Percentiles rank a stretch among this genome's conserved stretches.
These are phyloP conservation scores for Zopfochytrium polystomum DNA, from an alignment of 371 early-diverging fungal genomes.

Conservation along the genomic window DNA sequence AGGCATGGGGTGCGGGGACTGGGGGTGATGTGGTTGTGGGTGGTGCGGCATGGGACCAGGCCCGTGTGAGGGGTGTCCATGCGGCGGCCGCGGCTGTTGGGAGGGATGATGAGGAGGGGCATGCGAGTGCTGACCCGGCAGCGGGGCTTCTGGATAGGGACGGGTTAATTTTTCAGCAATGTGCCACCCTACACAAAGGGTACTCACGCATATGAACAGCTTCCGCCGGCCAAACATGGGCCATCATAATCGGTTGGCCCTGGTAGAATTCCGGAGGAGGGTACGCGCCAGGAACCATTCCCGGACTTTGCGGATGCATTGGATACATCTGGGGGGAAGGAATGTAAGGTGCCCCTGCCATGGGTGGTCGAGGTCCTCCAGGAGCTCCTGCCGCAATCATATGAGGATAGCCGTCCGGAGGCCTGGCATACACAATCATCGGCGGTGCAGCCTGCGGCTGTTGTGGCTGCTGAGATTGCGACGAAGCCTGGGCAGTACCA, in stretches of 20 bases:
- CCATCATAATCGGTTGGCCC: slow-evolving; percentile 14
- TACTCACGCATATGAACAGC: slow-evolving; percentile 19
- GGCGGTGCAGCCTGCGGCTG: slow-evolving; percentile 3
- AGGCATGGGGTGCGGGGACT: background rate
- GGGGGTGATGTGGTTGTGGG: slow-evolving; percentile 5
- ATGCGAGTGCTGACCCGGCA: slow-evolving; percentile 4
- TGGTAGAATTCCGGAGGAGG: slow-evolving; percentile 10
- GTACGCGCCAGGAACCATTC: slow-evolving; percentile 8
- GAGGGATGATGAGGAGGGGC: no score
- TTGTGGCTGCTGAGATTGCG: no score
- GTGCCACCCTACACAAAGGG: background rate
- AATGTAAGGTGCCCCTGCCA: background rate
- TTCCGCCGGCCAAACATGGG: slow-evolving; percentile 13
- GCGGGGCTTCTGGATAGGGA: background rate
- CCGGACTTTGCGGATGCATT: slow-evolving; percentile 7
- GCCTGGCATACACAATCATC: background rate
- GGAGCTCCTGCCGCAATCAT: slow-evolving; percentile 6
- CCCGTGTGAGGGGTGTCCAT: background rate
- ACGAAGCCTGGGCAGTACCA: no score
- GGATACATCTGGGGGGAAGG: background rate
- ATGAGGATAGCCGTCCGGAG: slow-evolving; percentile 6
- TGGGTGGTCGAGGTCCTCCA: no score
- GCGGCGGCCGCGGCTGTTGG: slow-evolving; percentile 15
- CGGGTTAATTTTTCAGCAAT: background rate
- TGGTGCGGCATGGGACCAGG: slow-evolving; percentile 7